Base-by-base conservation (phyloP, 2,329 filamentous ascomycete species). In the Talaromyces sp. region DNA sequence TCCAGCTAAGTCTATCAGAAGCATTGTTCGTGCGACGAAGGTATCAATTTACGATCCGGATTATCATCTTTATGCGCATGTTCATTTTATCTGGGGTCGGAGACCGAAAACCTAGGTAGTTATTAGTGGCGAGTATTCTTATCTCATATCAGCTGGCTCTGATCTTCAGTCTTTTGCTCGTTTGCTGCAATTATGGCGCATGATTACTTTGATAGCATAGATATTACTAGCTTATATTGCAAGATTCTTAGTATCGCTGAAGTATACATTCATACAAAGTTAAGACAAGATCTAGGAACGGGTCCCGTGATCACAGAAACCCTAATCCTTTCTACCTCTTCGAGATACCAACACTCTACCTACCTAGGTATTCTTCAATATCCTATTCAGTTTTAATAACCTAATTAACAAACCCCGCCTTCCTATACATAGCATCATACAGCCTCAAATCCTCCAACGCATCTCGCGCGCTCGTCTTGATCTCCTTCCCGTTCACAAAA, bases 381-480 rank as follows among this genome's bases (percentile, higher is more conserved):
- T n/a, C n/a, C n/a, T n/a, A n/a, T n/a, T n/a, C n/a, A n/a, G n/a
- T n/a, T n/a, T 22, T 4, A 11, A 10, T 41, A 10, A 21, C 19
- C n/a, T 52, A 37, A 70, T 57, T 71, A 69, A 17, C 70, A 67
- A 61, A 48, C 10, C 71, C 67, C 61, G 70, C 72, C 58, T 73
- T 70, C 28, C 68, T 67, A 53, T 72, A 73, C 58, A 73, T 70
- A 59, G 65, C 66, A 57, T 66, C 63, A 46, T 72, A 66, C 41
- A 74, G 54, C 53, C 61, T 69, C 55, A 77, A 53, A 63, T 77
- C 74, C 59, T 70, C 64, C 50, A 71, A 19, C 0, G 71, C 71
- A 66, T 77, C 74, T 31, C 65, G 58, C 1, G 67, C 66, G 7
- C 65, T 70, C 10, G 73, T 76, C 60, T 73, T 75, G 13, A 67